These are phyloP conservation scores for Emergomyces africanus DNA, from an alignment of 2,329 filamentous ascomycete species.

Conservation along the genomic window DNA sequence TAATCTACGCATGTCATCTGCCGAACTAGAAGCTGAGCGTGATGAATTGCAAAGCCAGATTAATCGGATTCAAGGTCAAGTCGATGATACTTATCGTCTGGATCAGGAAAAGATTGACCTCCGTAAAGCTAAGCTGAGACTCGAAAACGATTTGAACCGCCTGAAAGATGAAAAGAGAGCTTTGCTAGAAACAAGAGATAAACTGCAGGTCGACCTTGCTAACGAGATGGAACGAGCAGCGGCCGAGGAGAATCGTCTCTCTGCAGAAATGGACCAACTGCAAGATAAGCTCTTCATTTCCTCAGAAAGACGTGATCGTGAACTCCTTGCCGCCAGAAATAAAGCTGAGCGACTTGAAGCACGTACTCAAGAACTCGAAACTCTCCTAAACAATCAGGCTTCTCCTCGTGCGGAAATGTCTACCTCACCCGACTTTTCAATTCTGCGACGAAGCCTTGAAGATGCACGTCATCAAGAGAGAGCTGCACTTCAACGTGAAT, in stretches of 20 bases:
- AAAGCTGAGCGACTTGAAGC: conserved; percentile 55
- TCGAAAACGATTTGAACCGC: conserved; percentile 54
- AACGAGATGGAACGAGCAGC: conserved; percentile 54
- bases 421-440: conserved; percentile 39
- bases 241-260: conserved; percentile 50
- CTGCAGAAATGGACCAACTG: conserved; percentile 37
- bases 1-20: conserved; percentile 42
- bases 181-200: conserved; percentile 44
- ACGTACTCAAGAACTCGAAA: conserved; percentile 37
- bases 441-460: conserved; percentile 50
- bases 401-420: conserved; percentile 20
- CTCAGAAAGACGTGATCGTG: conserved; percentile 33
- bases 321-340: conserved; percentile 42
- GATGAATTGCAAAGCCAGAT: conserved; percentile 54
- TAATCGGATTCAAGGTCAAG: conserved; percentile 41
- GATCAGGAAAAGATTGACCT: conserved; percentile 59
- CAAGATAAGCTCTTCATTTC: conserved; percentile 37
- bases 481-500: conserved; percentile 52
- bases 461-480: conserved; percentile 54
- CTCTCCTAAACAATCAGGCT: conserved; percentile 41
- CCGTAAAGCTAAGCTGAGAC: conserved; percentile 52
- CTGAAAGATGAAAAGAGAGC: conserved; percentile 51
- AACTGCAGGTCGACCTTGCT: conserved; percentile 51
- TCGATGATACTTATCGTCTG: conserved; percentile 45
- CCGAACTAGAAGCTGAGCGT: conserved; percentile 50